Evolutionary conservation across 352 stramenopile genomes (phyloP).

Genomic region (Globisporangium carolinianum): DNA sequence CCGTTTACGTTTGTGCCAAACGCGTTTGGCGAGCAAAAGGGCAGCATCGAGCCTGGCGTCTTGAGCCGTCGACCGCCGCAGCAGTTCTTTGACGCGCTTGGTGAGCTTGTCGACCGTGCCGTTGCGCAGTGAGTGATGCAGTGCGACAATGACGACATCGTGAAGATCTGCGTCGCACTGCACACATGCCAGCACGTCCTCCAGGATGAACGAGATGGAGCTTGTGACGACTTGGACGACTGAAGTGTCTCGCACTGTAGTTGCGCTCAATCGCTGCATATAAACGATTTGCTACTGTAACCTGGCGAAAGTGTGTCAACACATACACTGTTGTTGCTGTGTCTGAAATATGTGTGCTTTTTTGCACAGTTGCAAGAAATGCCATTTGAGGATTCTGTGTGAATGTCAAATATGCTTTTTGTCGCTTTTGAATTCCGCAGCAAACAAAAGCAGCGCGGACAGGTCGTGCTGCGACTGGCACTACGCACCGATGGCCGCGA

Average conservation of each 20-base stretch:
- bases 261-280: neutral
- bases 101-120: conserved; percentile 18
- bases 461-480: neutral
- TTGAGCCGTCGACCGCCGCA: conserved; percentile 61
- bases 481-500: conserved; percentile 1
- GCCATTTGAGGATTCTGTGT: neutral
- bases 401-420: neutral
- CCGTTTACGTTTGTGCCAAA: conserved; percentile 50
- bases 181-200: neutral
- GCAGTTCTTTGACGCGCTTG: conserved; percentile 49
- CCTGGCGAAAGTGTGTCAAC: neutral
- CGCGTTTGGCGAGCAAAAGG: conserved; percentile 55
- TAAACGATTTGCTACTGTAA: neutral
- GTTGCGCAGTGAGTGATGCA: neutral
- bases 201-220: neutral
- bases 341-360: neutral
- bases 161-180: neutral
- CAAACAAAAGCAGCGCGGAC: neutral
- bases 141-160: neutral
- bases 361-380: neutral
- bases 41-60: conserved; percentile 36
- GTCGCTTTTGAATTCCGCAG: neutral
- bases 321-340: neutral
- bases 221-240: too few species aligned
- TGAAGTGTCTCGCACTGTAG: too few species aligned